These are phyloP conservation scores for Amaranthus hypochondriacus DNA, from an alignment of 148 eudicot species.

Conservation along the genomic window DNA sequence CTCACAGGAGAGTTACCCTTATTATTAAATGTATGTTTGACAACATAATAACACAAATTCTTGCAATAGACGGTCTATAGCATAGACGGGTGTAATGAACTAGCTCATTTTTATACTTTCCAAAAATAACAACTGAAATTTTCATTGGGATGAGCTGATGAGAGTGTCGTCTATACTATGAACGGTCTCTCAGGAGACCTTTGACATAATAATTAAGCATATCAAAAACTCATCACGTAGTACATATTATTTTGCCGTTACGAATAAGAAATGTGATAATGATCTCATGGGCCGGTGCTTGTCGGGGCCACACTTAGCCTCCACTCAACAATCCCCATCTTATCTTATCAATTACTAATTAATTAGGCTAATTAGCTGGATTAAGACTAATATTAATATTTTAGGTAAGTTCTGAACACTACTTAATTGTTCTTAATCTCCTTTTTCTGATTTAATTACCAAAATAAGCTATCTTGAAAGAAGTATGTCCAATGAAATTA, in stretches of 20 bases:
- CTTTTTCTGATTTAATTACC: background rate
- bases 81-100: no score
- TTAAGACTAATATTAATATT: background rate
- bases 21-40: no score
- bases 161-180: no score
- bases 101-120: no score
- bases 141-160: no score
- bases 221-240: conserved; percentile 21
- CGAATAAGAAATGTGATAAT: conserved; percentile 32
- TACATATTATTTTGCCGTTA: conserved; percentile 26
- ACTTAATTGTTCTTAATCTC: background rate
- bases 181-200: background rate
- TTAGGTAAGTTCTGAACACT: background rate
- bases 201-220: conserved; percentile 10
- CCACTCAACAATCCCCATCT: conserved; percentile 16
- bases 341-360: conserved; percentile 21
- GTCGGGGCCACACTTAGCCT: conserved; percentile 21
- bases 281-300: conserved; percentile 45
- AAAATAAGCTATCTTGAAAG: conserved; percentile 14
- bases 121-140: no score
- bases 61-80: no score
- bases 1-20: no score
- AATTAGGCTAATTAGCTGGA: conserved; percentile 8
- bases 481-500: background rate
- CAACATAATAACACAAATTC: no score